A percentile compares a stretch with the other conserved stretches of the same genome.
These are phyloP conservation scores for Mycena vulgaris DNA, from an alignment of 768 basidiomycete genomes.

Conservation along the genomic window DNA sequence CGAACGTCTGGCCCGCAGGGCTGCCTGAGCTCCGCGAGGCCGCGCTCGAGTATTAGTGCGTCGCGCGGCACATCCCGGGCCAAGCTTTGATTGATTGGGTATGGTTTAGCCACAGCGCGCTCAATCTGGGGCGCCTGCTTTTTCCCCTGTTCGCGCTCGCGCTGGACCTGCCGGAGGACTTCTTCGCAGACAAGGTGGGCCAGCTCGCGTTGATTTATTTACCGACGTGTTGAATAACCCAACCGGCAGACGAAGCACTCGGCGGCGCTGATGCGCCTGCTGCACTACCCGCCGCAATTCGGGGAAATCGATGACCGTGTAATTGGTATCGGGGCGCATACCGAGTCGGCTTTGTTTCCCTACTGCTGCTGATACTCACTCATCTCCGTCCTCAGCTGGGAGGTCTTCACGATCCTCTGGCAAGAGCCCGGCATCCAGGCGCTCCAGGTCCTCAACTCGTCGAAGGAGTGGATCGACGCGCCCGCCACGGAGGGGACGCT, in stretches of 20 bases:
- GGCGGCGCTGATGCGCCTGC: slow-evolving; percentile 74
- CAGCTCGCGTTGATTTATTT: background rate
- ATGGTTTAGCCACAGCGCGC: slow-evolving; percentile 54
- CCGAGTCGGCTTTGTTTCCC: slow-evolving; percentile 65
- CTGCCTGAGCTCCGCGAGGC: slow-evolving; percentile 72
- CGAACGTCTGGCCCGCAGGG: slow-evolving; percentile 85
- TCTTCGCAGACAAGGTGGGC: slow-evolving; percentile 78
- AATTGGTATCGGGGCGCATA: slow-evolving; percentile 90
- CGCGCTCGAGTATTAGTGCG: slow-evolving; percentile 79
- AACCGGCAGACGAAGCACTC: slow-evolving; percentile 67
- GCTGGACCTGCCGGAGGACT: slow-evolving; percentile 70
- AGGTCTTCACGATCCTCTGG: slow-evolving; percentile 88
- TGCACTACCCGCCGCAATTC: slow-evolving; percentile 85
- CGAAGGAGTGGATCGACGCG: slow-evolving; percentile 87
- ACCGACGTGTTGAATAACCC: too few species aligned
- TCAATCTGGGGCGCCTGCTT: slow-evolving; percentile 56
- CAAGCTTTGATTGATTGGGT: too few species aligned
- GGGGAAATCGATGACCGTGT: slow-evolving; percentile 73
- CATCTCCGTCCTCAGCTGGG: slow-evolving; percentile 51
- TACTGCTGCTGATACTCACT: background rate
- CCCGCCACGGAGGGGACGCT: slow-evolving; percentile 85
- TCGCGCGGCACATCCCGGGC: slow-evolving; percentile 14
- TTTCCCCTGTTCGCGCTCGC: slow-evolving; percentile 83
- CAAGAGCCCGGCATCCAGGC: slow-evolving; percentile 82
- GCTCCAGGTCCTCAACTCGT: slow-evolving; percentile 85